Evolutionary conservation across 805 yeast species (phyloP).

Genomic region (Grigorovia transvaalensis): DNA sequence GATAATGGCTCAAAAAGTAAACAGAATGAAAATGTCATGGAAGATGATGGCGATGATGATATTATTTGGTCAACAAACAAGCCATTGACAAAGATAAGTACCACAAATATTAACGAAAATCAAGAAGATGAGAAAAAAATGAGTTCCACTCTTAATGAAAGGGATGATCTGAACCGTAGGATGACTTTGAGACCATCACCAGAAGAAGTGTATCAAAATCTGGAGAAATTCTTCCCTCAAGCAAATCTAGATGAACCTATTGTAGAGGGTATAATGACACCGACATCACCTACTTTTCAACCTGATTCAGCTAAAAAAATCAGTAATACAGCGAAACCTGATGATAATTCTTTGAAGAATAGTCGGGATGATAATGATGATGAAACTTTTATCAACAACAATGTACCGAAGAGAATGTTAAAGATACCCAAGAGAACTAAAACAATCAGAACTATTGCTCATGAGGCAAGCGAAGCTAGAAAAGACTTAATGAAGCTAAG

Average conservation of each 20-base stretch:
- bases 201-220: constrained; percentile 82
- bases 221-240: constrained; percentile 86
- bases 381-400: neutral
- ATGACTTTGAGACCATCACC: constrained; percentile 90
- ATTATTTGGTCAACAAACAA: neutral
- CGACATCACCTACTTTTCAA: constrained; percentile 37
- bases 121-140: neutral
- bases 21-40: neutral
- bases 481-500: constrained; percentile 36
- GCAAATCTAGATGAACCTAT: constrained; percentile 89
- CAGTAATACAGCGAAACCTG: neutral
- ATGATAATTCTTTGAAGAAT: neutral
- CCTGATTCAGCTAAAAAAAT: neutral
- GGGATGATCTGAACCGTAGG: constrained; percentile 14
- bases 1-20: constrained; percentile 3
- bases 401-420: neutral
- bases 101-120: neutral
- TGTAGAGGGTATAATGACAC: constrained; percentile 58
- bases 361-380: neutral
- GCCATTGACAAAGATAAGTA: neutral
- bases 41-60: neutral
- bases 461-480: constrained; percentile 69
- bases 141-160: neutral
- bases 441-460: constrained; percentile 86
- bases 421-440: constrained; percentile 57